Conservation (phyloP, 768 basidiomycete species). For the Pulveroboletus sp. region DNA sequence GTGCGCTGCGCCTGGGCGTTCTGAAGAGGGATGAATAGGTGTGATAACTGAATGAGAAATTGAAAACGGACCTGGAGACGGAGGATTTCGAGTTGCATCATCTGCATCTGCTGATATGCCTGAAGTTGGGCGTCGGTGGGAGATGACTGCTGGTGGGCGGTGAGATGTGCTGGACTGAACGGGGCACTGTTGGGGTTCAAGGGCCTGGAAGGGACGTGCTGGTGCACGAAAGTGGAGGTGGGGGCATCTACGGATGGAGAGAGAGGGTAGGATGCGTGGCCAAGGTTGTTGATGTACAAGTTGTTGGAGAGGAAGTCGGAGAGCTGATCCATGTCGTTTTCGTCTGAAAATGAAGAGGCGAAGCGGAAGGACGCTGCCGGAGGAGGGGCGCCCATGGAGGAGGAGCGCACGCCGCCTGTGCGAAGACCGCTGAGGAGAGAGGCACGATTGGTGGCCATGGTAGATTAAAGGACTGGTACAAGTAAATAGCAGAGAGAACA, state of each 20-base stretch:
- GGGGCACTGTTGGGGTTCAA: slow-evolving; percentile 49
- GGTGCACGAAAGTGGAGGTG: slow-evolving; percentile 63
- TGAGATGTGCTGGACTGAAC: slow-evolving; percentile 40
- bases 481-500: slow-evolving; percentile 14
- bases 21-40: slow-evolving; percentile 33
- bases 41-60: background rate
- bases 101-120: slow-evolving; percentile 69
- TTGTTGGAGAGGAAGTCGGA: slow-evolving; percentile 51
- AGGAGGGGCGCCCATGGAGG: slow-evolving; percentile 56
- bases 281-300: slow-evolving; percentile 43
- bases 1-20: slow-evolving; percentile 59
- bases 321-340: slow-evolving; percentile 58
- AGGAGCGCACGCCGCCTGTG: slow-evolving; percentile 85
- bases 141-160: slow-evolving; percentile 37
- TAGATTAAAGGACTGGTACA: slow-evolving; percentile 26
- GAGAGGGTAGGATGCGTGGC: slow-evolving; percentile 47
- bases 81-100: slow-evolving; percentile 81
- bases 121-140: slow-evolving; percentile 49
- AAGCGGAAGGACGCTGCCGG: slow-evolving; percentile 66
- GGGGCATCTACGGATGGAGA: slow-evolving; percentile 70
- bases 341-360: slow-evolving; percentile 42
- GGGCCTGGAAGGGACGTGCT: slow-evolving; percentile 52
- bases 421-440: slow-evolving; percentile 86
- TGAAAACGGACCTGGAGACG: slow-evolving; percentile 62
- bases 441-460: slow-evolving; percentile 63